A percentile compares a stretch with the other conserved stretches of the same genome.
Evolutionary conservation across 108 stramenopile species (phyloP).

Genomic region (Parietichytrium sp.): DNA sequence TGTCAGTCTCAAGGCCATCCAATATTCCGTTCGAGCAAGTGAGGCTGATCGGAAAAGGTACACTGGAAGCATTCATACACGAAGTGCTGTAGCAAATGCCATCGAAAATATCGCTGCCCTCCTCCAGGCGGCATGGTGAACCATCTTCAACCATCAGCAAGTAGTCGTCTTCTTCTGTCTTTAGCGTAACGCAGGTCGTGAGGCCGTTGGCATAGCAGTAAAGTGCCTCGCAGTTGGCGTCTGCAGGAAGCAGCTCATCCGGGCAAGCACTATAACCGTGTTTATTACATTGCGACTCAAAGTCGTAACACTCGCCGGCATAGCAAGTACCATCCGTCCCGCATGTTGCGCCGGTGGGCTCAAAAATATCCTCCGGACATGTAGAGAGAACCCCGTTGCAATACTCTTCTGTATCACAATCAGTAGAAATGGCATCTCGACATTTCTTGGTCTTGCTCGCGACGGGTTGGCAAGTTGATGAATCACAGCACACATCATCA

Average conservation of each 20-base stretch:
- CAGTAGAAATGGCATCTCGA: background rate
- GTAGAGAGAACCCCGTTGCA: background rate
- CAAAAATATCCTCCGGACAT: background rate
- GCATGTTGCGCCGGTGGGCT: background rate
- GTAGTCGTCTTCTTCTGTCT: background rate
- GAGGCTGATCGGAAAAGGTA: background rate
- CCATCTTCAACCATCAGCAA: constrained; percentile 10
- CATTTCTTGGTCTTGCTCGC: background rate
- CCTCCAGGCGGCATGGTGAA: background rate
- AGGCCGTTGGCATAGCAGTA: background rate
- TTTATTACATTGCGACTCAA: background rate
- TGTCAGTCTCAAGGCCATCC: constrained; percentile 38
- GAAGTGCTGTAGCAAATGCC: background rate
- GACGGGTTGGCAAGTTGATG: background rate
- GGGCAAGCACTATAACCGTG: background rate
- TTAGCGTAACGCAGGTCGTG: background rate
- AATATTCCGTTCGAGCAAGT: constrained; percentile 39
- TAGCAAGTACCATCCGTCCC: constrained; percentile 5
- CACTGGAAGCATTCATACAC: background rate
- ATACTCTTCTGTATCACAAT: background rate
- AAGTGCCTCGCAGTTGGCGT: background rate
- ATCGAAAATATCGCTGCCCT: background rate
- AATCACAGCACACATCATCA: constrained; percentile 18
- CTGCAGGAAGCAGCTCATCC: background rate
- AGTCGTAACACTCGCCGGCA: background rate